Evolutionary conservation across 192 early-diverging fungal species (phyloP).

Genomic region (Allomyces macrogynus): DNA sequence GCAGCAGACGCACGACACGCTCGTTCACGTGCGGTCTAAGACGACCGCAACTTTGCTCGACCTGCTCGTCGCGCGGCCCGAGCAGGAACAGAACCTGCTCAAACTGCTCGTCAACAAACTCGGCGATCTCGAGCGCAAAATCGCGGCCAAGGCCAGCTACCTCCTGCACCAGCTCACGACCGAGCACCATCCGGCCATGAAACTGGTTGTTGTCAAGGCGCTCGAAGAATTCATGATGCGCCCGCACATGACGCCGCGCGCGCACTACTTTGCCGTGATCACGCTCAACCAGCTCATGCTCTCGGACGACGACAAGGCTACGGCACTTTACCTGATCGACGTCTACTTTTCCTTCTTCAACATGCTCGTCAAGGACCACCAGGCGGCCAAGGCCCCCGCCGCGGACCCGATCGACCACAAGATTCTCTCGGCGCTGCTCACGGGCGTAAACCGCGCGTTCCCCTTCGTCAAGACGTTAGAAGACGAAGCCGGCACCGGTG

Average conservation of each 20-base stretch:
- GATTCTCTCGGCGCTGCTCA: conserved; percentile 74
- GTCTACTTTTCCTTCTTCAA: conserved; percentile 85
- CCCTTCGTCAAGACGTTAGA: conserved; percentile 72
- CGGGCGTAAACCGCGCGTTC: conserved; percentile 87
- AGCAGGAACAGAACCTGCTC: conserved; percentile 90
- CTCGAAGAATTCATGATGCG: conserved; percentile 72
- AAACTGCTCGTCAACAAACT: conserved; percentile 84
- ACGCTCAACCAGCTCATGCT: conserved; percentile 84
- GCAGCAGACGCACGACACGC: conserved; percentile 63
- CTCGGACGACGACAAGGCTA: conserved; percentile 41
- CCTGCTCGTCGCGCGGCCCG: conserved; percentile 66
- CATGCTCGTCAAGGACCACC: conserved; percentile 37
- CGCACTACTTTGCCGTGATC: conserved; percentile 78
- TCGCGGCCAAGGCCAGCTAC: conserved; percentile 64
- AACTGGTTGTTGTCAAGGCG: conserved; percentile 63
- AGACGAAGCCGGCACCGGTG: conserved; percentile 13
- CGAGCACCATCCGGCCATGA: conserved; percentile 65
- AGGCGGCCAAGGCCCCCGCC: conserved; percentile 9
- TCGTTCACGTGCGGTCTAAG: conserved; percentile 63
- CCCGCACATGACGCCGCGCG: conserved; percentile 46
- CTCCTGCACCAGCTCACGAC: conserved; percentile 55
- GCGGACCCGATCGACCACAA: conserved; percentile 53
- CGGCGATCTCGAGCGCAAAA: conserved; percentile 72
- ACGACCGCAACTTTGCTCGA: conserved; percentile 55
- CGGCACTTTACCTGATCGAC: conserved; percentile 67